Conservation (phyloP, 2,329 filamentous ascomycete genomes). For the Aspergillus latus region DNA sequence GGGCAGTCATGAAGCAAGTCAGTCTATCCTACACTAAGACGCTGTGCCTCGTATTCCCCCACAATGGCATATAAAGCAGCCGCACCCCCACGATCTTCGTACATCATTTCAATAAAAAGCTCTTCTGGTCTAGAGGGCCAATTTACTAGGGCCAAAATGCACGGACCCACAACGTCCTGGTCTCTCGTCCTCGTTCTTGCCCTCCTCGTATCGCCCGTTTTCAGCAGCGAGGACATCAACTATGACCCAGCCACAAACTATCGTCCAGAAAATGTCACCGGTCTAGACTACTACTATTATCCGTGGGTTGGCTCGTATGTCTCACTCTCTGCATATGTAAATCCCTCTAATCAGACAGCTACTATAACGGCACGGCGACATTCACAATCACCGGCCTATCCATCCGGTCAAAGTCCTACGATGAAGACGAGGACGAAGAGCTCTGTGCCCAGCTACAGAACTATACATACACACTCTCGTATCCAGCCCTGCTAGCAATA, state of each 20-base stretch:
- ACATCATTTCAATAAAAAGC: not conserved
- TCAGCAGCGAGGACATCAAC: not conserved
- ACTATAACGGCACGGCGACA: slow-evolving; percentile 12
- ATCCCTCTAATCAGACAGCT: not conserved
- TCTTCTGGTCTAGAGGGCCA: not conserved
- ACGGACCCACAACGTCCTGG: not conserved
- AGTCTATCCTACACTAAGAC: not conserved
- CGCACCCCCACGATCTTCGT: not conserved
- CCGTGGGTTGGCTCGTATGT: slow-evolving; percentile 14
- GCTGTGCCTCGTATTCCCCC: not conserved
- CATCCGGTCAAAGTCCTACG: not conserved
- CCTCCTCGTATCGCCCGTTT: not conserved
- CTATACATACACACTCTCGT: slow-evolving; percentile 1
- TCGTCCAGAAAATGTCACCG: slow-evolving; percentile 10
- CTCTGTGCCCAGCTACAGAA: slow-evolving; percentile 2
- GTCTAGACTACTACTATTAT: slow-evolving; percentile 11
- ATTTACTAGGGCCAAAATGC: not conserved
- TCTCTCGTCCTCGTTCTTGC: not conserved
- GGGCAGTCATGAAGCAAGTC: not conserved
- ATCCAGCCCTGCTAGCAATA: not conserved
- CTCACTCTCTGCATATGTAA: not conserved
- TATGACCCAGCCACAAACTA: slow-evolving; percentile 7
- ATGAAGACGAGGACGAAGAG: not conserved
- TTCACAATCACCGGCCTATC: slow-evolving; percentile 1
- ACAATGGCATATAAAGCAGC: not conserved